Evolutionary conservation across 129 eudicot genomes (phyloP), one percentile per base, ranked within the genome.

Genomic region (Pittosporum tobira): DNA sequence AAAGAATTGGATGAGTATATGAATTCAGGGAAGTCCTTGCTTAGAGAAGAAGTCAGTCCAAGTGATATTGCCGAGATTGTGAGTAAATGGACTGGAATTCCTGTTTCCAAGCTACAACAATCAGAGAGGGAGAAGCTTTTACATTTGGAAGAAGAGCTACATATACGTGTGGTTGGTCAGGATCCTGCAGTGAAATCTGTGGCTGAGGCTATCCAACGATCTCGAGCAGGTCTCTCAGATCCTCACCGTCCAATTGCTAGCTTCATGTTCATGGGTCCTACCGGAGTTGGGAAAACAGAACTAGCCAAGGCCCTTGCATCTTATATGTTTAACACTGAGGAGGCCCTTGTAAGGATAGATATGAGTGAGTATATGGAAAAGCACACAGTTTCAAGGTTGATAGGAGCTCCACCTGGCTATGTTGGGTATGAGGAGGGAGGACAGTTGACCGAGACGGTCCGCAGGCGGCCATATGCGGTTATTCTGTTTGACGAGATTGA

Each of bases 31-130:
- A 63, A 45, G 20, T 71, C 75, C 24, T 51, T 71, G 59, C 75
- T 71, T 31, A 67, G 75, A 15, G 75, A 71, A 55, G 75, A 71
- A 56, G 75, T 71, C 1, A 55, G 59, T 21, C 59, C 51, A 13
- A 28, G 59, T 38, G 75, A 71, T 63, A 62, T 71, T 47, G 64
- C 70, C 36, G 66, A 45, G 46, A 24, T 46, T 47, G 55, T 47
- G 38, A 62, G 55, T 28, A 62, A 62, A 19, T 47, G 56, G 55
- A 45, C 56, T 2, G 66, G 66, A 5, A 46, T 62, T 18, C 66
- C 66, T 10, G 29, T 62, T 26, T 28, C 56, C 23, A 62, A 62
- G 38, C 55, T 47, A 29, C 66, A 46, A 47, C 66, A 62, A 36
- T 62, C 56, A 20, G 66, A 62, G 44, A 62, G 66, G 45, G 66